Conservation (phyloP, 1,284 basidiomycete genomes). For the Pseudozyma tsukubaensis region DNA sequence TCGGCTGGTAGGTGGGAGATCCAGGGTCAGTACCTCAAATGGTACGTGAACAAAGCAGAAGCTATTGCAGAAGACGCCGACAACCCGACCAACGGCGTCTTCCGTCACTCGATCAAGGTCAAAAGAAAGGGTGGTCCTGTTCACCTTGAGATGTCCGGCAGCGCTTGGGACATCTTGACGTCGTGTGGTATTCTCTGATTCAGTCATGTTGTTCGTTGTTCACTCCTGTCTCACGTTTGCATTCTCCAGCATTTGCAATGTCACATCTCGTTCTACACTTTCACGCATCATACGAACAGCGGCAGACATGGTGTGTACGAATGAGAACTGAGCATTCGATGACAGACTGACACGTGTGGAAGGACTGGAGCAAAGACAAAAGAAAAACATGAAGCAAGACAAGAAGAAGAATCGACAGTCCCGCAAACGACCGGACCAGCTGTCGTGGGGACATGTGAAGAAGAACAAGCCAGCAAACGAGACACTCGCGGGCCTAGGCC, state of each 20-base stretch:
- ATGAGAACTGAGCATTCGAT: constrained; percentile 11
- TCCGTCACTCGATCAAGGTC: constrained; percentile 47
- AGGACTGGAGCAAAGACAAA: constrained; percentile 4
- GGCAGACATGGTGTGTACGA: constrained; percentile 1
- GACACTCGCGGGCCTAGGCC: background rate
- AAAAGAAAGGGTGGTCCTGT: constrained; percentile 38
- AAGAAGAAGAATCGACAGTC: constrained; percentile 17
- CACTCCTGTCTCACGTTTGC: background rate
- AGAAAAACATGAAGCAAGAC: background rate
- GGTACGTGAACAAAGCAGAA: constrained; percentile 77
- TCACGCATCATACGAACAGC: background rate
- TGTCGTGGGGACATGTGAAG: constrained; percentile 34
- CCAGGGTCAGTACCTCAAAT: constrained; percentile 78
- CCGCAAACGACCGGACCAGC: constrained; percentile 39
- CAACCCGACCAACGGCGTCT: constrained; percentile 19
- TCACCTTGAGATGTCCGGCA: constrained; percentile 38
- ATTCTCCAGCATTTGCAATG: constrained; percentile 11
- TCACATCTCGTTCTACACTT: constrained; percentile 1
- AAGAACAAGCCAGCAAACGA: constrained; percentile 5
- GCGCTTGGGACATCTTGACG: constrained; percentile 39
- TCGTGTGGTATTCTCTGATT: constrained; percentile 37
- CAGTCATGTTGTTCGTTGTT: background rate
- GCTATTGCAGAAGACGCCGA: constrained; percentile 39
- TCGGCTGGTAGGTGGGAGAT: constrained; percentile 79
- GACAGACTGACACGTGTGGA: constrained; percentile 16